Conservation (phyloP, 768 basidiomycete genomes). For the Termitomyces sp. region DNA sequence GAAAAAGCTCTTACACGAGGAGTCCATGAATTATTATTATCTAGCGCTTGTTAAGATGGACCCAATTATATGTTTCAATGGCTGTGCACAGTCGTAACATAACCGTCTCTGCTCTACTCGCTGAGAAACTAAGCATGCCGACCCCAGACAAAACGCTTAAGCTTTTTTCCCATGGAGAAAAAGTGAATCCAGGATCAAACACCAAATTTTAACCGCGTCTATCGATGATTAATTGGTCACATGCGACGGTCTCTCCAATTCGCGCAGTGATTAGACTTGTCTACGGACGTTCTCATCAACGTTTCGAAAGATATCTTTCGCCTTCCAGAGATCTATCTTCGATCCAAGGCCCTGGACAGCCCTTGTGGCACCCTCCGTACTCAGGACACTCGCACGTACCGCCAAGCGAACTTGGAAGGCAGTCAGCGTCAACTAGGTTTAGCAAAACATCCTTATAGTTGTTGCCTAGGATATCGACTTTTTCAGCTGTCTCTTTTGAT, state of each 20-base stretch:
- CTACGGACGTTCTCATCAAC: background rate
- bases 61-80: too few species aligned
- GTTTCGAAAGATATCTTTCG: background rate
- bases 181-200: too few species aligned
- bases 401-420: conserved; percentile 54
- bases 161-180: too few species aligned
- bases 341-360: conserved; percentile 68
- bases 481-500: conserved; percentile 63
- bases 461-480: conserved; percentile 59
- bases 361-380: conserved; percentile 52
- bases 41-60: too few species aligned
- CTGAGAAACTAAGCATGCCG: too few species aligned
- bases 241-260: background rate
- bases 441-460: conserved; percentile 54
- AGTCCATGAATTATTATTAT: too few species aligned
- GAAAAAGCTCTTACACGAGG: too few species aligned
- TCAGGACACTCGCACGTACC: conserved; percentile 59
- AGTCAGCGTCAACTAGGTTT: conserved; percentile 55
- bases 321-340: conserved; percentile 39
- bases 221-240: background rate
- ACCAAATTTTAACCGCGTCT: too few species aligned
- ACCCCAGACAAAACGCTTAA: too few species aligned
- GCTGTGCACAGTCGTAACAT: too few species aligned
- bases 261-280: background rate
- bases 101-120: too few species aligned